Conservation (phyloP, 2,329 filamentous ascomycete species). For the Fusarium nurragi region DNA sequence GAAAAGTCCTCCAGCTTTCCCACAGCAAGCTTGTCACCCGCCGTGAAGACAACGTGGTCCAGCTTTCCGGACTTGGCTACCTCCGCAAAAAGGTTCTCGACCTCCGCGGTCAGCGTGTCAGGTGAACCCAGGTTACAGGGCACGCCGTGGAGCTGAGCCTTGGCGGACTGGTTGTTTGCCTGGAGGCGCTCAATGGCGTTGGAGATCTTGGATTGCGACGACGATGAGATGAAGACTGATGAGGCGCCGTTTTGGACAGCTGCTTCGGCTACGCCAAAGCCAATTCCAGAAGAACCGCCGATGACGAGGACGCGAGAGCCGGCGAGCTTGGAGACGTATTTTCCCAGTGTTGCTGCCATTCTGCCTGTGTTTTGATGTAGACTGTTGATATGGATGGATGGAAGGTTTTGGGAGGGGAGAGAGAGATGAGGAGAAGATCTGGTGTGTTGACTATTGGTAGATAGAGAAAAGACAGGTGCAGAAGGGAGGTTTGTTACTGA, state of each 20-base stretch:
- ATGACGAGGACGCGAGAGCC: conserved; percentile 39
- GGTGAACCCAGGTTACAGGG: conserved; percentile 27
- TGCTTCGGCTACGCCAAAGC: conserved; percentile 37
- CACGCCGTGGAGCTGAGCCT: conserved; percentile 27
- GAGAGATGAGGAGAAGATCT: too few species aligned
- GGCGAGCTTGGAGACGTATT: conserved; percentile 35
- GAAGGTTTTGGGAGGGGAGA: not conserved
- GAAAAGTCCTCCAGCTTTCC: conserved; percentile 29
- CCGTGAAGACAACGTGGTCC: conserved; percentile 37
- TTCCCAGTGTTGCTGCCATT: conserved; percentile 26
- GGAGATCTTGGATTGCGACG: conserved; percentile 16
- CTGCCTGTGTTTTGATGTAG: too few species aligned
- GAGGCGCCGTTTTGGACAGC: conserved; percentile 29
- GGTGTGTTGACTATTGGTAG: not conserved
- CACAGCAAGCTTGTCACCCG: conserved; percentile 25
- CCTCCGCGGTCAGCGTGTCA: conserved; percentile 15
- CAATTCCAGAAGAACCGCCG: conserved; percentile 36
- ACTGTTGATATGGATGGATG: too few species aligned
- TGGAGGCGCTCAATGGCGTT: conserved; percentile 26
- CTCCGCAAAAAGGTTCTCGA: conserved; percentile 28
- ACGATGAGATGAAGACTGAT: conserved; percentile 30
- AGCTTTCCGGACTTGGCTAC: conserved; percentile 26
- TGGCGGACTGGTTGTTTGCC: conserved; percentile 19
- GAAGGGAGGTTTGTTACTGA: not conserved
- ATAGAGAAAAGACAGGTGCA: not conserved